A percentile compares a stretch with the other conserved stretches of the same genome.
Evolutionary conservation across 352 stramenopile genomes (phyloP).

Genomic region (Pythium aristosporum): DNA sequence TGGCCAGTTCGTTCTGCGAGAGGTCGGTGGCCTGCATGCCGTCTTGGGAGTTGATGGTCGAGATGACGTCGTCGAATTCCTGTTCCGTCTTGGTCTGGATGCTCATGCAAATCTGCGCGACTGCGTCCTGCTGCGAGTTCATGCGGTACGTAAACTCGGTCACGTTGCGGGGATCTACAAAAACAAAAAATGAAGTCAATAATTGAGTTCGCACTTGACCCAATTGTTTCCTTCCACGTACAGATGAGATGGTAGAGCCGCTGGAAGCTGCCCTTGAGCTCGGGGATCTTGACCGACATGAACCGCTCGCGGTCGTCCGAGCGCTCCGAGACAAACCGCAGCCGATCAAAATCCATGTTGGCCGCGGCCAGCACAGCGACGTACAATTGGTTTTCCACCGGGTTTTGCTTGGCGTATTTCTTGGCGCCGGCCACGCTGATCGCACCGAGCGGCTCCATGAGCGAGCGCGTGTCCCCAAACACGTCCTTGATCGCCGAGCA

Average conservation of each 20-base stretch:
- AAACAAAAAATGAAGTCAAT: no score
- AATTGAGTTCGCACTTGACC: neutral
- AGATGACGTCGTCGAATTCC: constrained; percentile 64
- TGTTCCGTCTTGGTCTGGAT: constrained; percentile 89
- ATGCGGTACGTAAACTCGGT: constrained; percentile 99
- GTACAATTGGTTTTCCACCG: constrained; percentile 73
- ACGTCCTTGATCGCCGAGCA: constrained; percentile 91
- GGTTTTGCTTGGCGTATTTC: constrained; percentile 85
- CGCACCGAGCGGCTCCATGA: constrained; percentile 94
- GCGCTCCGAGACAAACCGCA: constrained; percentile 93
- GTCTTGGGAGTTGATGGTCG: constrained; percentile 57
- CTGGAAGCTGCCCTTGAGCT: constrained; percentile 92
- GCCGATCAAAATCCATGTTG: constrained; percentile 99
- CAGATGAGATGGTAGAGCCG: constrained; percentile 77
- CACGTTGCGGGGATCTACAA: constrained; percentile 71
- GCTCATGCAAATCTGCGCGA: constrained; percentile 94
- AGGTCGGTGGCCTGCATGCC: constrained; percentile 94
- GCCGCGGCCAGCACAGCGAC: constrained; percentile 95
- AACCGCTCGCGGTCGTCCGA: constrained; percentile 95
- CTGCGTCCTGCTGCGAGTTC: constrained; percentile 59
- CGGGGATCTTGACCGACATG: constrained; percentile 95
- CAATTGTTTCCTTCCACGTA: constrained; percentile 23
- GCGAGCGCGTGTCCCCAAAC: constrained; percentile 92
- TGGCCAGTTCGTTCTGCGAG: constrained; percentile 95
- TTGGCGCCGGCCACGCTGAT: constrained; percentile 96